Evolutionary conservation across 73 alveolate species (phyloP).

Genomic region (Paramecium primaurelia): DNA sequence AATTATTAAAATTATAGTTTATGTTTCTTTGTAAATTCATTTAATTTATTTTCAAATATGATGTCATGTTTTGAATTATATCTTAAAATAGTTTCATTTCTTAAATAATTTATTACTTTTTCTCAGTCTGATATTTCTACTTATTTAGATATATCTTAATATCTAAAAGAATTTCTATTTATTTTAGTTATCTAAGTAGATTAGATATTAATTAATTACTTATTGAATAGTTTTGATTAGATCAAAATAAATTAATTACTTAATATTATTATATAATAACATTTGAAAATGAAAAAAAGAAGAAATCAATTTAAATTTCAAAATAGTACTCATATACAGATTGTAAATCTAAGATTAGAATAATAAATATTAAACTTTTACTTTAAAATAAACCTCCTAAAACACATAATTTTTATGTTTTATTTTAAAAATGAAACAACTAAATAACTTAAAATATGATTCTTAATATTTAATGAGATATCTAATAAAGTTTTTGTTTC

Average conservation of each 20-base stretch:
- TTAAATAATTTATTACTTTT: constrained; percentile 2
- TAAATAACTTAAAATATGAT: no score
- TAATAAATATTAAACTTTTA: no score
- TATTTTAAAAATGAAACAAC: no score
- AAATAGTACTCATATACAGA: no score
- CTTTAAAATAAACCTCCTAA: no score
- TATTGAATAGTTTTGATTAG: not conserved
- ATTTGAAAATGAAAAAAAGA: no score
- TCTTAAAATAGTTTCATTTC: not conserved
- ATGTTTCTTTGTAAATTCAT: constrained; percentile 9
- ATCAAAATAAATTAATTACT: not conserved
- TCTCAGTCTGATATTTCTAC: not conserved
- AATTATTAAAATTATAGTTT: not conserved
- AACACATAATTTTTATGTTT: no score
- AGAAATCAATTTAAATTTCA: no score
- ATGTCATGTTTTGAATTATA: not conserved
- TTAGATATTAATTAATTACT: not conserved
- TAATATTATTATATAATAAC: no score
- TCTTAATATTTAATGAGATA: no score
- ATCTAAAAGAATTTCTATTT: not conserved
- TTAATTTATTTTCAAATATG: constrained; percentile 1
- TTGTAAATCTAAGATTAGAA: no score
- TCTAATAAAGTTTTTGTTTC: no score
- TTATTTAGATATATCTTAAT: not conserved
- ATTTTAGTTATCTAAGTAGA: not conserved